phyloP scores from a whole-genome alignment of 768 basidiomycete genomes.

The Clitopilus passeckerianus region DNA sequence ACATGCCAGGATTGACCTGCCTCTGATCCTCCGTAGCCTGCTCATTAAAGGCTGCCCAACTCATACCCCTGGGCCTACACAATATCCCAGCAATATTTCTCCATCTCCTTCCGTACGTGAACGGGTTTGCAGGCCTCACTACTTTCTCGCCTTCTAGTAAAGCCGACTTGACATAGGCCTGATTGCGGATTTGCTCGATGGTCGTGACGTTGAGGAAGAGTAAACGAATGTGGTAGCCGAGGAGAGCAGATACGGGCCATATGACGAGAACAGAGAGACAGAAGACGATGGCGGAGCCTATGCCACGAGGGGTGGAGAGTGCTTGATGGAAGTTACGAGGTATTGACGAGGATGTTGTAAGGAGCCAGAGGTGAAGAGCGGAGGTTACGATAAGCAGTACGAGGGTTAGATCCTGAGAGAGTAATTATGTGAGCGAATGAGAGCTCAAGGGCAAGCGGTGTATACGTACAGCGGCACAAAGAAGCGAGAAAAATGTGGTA shows the following conservation, averaged over 20 bases:
- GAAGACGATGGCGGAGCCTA: slow-evolving; percentile 82
- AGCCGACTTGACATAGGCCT: slow-evolving; percentile 50
- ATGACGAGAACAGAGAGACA: slow-evolving; percentile 65
- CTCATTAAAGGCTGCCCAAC: slow-evolving; percentile 68
- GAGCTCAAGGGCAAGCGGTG: neutral
- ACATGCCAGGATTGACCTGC: slow-evolving; percentile 64
- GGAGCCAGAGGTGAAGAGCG: slow-evolving; percentile 72
- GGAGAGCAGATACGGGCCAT: slow-evolving; percentile 77
- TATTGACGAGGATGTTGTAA: slow-evolving; percentile 33
- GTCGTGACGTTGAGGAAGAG: slow-evolving; percentile 86
- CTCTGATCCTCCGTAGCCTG: slow-evolving; percentile 69
- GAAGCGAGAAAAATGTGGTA: slow-evolving; percentile 83
- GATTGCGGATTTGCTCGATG: slow-evolving; percentile 93
- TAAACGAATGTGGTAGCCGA: slow-evolving; percentile 82
- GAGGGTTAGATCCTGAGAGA: slow-evolving; percentile 59
- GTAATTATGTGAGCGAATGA: neutral
- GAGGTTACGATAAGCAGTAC: slow-evolving; percentile 78
- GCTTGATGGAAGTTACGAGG: slow-evolving; percentile 39
- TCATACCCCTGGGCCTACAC: slow-evolving; percentile 75
- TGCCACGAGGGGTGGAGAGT: slow-evolving; percentile 38
- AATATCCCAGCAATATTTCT: slow-evolving; percentile 72
- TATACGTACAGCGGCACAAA: slow-evolving; percentile 68
- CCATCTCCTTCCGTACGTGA: slow-evolving; percentile 74
- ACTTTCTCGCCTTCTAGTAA: slow-evolving; percentile 50
- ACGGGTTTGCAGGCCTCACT: slow-evolving; percentile 76